phyloP scores from a whole-genome alignment of 129 eudicot genomes.

The Apium graveolens region DNA sequence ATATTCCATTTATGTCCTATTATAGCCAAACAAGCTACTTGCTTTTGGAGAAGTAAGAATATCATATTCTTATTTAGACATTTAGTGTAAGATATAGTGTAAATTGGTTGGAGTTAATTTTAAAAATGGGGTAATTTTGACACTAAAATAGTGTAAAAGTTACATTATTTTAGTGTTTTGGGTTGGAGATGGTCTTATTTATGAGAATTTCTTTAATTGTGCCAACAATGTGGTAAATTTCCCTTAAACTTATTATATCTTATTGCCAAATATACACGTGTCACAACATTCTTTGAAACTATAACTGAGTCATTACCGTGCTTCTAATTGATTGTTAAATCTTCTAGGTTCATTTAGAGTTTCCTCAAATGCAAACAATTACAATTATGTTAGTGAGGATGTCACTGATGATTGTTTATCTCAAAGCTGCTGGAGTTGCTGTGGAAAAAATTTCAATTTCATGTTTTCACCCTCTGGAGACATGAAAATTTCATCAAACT shows the following conservation, averaged over 20 bases:
- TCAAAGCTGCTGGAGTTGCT: constrained; percentile 6
- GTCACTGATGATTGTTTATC: constrained; percentile 17
- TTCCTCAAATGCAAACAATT: constrained; percentile 10
- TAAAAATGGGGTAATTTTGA: too few species aligned
- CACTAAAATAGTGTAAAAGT: too few species aligned
- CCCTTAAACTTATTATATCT: too few species aligned
- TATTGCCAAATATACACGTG: neutral
- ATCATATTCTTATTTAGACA: too few species aligned
- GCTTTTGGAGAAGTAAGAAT: too few species aligned
- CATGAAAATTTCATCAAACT: constrained; percentile 22
- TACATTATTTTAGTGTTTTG: too few species aligned
- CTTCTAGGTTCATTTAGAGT: constrained; percentile 15
- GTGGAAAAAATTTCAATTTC: constrained; percentile 15
- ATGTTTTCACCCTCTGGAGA: constrained; percentile 24
- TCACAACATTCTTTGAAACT: neutral
- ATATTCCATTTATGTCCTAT: too few species aligned
- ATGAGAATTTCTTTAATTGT: neutral
- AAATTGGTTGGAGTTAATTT: too few species aligned
- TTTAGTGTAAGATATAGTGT: too few species aligned
- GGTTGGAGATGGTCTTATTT: too few species aligned
- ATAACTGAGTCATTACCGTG: neutral
- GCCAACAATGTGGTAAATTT: neutral
- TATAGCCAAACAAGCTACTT: too few species aligned
- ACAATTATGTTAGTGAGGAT: constrained; percentile 10
- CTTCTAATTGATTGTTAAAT: constrained; percentile 3